Conservation (phyloP, 1,139 yeast genomes). For the Hanseniaspora uvarum region DNA sequence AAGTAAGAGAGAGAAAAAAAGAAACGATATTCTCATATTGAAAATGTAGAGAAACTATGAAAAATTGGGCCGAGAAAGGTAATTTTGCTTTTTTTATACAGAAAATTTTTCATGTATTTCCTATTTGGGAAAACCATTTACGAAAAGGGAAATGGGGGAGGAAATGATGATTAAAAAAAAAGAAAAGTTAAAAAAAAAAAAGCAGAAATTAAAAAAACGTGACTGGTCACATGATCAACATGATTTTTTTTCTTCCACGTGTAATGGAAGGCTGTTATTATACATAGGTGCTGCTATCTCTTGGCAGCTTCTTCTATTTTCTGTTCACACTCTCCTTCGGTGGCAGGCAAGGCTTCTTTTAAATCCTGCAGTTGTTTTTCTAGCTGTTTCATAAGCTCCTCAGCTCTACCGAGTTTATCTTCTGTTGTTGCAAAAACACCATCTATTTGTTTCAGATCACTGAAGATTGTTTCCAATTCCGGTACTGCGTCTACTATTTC, state of each 20-base stretch:
- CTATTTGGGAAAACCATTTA: not conserved
- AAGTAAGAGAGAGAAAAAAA: not conserved
- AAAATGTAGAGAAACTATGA: not conserved
- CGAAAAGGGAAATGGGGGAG: not conserved
- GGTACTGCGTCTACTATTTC: not conserved
- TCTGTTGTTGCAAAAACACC: not conserved
- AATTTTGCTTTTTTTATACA: not conserved
- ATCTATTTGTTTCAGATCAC: not conserved
- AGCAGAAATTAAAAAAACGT: not conserved
- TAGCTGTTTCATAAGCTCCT: constrained; percentile 4
- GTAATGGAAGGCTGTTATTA: no score
- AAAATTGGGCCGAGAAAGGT: not conserved
- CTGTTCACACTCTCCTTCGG: not conserved
- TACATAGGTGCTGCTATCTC: no score
- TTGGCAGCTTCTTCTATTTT: not conserved
- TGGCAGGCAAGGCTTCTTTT: not conserved
- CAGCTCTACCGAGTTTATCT: constrained; percentile 2
- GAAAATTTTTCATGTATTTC: not conserved
- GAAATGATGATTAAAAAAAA: constrained; percentile 1
- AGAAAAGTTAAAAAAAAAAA: not conserved
- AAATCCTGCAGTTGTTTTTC: not conserved
- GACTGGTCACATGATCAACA: not conserved
- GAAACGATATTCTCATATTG: not conserved
- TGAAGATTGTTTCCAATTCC: not conserved
- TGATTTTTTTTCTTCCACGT: not conserved